Evolutionary conservation across 306 rosid genomes (phyloP).

Genomic region (Gillenia trifoliata): DNA sequence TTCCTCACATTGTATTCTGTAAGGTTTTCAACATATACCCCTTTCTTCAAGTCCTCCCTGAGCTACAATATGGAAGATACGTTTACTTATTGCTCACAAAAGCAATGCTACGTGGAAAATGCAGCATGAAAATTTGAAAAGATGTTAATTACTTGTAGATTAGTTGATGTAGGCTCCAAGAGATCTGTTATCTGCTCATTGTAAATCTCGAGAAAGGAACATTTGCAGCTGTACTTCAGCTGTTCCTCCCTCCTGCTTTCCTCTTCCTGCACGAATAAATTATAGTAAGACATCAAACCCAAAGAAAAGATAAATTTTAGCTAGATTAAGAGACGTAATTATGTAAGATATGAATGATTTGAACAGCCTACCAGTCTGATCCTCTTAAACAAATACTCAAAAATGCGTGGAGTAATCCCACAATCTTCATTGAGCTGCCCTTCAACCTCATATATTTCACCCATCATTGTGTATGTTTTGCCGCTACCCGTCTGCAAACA

Average conservation of each 20-base stretch:
- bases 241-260: conserved; percentile 57
- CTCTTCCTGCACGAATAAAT: conserved; percentile 59
- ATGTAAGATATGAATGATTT: conserved; percentile 15
- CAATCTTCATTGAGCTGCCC: conserved; percentile 59
- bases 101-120: conserved; percentile 5
- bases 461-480: conserved; percentile 98
- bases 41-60: conserved; percentile 97
- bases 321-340: no score
- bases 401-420: conserved; percentile 91
- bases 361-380: conserved; percentile 48
- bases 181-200: conserved; percentile 97
- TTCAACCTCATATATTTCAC: conserved; percentile 67
- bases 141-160: conserved; percentile 66
- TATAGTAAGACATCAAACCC: conserved; percentile 17
- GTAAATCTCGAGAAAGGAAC: conserved; percentile 92
- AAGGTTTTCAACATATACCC: conserved; percentile 87
- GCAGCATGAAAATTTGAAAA: conserved; percentile 21
- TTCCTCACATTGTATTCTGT: conserved; percentile 66
- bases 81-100: not conserved
- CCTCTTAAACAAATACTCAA: conserved; percentile 69
- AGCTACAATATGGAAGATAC: conserved; percentile 48
- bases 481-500: conserved; percentile 92
- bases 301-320: conserved; percentile 3
- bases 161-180: conserved; percentile 83
- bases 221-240: conserved; percentile 83